A percentile compares a stretch with the other conserved stretches of the same genome.
phyloP scores from a whole-genome alignment of 805 yeast species.

The Maudiozyma serrabonitensis region DNA sequence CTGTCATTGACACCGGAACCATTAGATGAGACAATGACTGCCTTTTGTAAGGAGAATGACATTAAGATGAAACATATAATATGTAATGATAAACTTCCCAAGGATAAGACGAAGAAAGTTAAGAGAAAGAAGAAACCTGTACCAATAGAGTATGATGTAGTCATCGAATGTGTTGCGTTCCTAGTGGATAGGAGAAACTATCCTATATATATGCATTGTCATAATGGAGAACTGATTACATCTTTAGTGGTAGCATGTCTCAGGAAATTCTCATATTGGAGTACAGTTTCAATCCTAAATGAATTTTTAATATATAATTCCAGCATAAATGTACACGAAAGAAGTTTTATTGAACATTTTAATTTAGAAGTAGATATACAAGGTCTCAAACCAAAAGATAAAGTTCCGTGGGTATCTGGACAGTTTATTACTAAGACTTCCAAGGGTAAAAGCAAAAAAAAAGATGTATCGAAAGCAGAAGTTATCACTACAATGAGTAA shows the following conservation, averaged over 20 bases:
- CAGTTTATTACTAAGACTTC: constrained; percentile 11
- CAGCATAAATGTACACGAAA: constrained; percentile 70
- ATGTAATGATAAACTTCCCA: constrained; percentile 6
- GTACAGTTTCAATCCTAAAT: constrained; percentile 73
- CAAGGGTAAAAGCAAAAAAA: not conserved
- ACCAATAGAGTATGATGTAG: constrained; percentile 61
- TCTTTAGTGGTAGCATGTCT: constrained; percentile 79
- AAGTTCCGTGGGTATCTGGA: constrained; percentile 29
- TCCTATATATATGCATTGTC: constrained; percentile 78
- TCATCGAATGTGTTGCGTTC: constrained; percentile 48
- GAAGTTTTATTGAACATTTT: constrained; percentile 75
- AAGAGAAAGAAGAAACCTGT: constrained; percentile 78
- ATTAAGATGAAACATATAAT: constrained; percentile 56
- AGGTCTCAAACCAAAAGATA: constrained; percentile 19
- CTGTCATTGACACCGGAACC: constrained; percentile 75
- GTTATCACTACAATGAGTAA: constrained; percentile 11
- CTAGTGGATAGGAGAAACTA: constrained; percentile 49
- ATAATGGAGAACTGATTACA: constrained; percentile 83
- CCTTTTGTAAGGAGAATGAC: constrained; percentile 44
- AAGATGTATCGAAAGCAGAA: not conserved
- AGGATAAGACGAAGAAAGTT: constrained; percentile 32
- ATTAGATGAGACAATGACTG: constrained; percentile 36
- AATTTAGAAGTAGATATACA: constrained; percentile 54
- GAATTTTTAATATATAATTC: constrained; percentile 75
- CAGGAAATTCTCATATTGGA: constrained; percentile 79